Evolutionary conservation across 768 basidiomycete species (phyloP), one percentile per base, ranked within the genome.

Genomic region (Tulasnella sp.): DNA sequence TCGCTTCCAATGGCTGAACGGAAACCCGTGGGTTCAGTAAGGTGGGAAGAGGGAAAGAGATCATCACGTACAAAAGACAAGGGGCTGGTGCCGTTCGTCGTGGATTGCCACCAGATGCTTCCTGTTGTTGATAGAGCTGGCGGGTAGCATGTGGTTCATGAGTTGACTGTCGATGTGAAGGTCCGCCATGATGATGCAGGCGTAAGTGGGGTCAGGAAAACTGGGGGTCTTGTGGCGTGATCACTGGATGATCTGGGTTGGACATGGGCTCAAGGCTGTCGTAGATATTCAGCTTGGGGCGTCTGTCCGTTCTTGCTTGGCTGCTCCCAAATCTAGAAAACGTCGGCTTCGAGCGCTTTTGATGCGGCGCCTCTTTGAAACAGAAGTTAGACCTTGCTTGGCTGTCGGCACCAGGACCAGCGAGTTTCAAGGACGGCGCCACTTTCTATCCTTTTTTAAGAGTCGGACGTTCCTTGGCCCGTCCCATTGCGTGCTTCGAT

Each of bases 141-240:
- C 72, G 20, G 72, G 37, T 22, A 73, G 72, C 69, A 72, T 22
- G 40, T 73, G 31, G 9, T 34, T 37, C 72, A 73, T 73, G 72
- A 73, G 72, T 9, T 73, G 72, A 28, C 72, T 73, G 42, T 73
- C 72, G 72, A 73, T 40, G n/a, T 73, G 72, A 73, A 73, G 72
- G 37, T 37, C 42, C 28, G 37, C 54, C 54, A n/a, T n/a, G n/a
- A 40, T 37, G 72, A 8, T 73, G 37, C 18, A 22, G 4, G 42
- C 24, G 37, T 9, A 8, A 7, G 1, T n/a, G 37, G 72, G 9
- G n/a, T 40, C 72, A 73, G 31, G 31, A 14, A 34, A 73, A 40
- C n/a, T 7, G 24, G n/a, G 31, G 20, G 28, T 9, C 4, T 37
- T 5, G 24, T 22, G 31, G 8, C 8, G 24, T 22, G 54, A 54